Conservation (phyloP, 2,329 filamentous ascomycete species). For the Apiospora marii region DNA sequence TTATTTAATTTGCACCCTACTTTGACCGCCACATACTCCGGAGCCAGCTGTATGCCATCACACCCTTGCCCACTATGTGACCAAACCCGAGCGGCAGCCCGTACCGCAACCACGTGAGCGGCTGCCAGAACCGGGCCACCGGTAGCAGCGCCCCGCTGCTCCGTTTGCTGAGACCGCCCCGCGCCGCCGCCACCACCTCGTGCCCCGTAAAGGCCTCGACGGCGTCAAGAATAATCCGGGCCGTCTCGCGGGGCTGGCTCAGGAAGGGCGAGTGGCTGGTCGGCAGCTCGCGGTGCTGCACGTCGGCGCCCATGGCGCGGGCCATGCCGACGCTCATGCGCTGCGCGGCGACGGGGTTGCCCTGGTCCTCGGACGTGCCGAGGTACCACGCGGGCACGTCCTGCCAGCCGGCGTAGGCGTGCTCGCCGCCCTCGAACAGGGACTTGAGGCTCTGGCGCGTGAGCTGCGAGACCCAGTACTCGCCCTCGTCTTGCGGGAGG, state of each 20-base stretch:
- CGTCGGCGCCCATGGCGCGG: constrained; percentile 44
- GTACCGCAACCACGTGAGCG: background rate
- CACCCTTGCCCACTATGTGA: background rate
- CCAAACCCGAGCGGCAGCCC: background rate
- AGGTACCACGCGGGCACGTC: constrained; percentile 37
- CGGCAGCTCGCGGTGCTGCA: constrained; percentile 50
- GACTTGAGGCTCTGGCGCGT: constrained; percentile 51
- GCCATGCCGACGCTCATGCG: constrained; percentile 48
- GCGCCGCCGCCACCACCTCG: background rate
- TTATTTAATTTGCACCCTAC: background rate
- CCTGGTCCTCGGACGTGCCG: constrained; percentile 41
- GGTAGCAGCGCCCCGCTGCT: background rate
- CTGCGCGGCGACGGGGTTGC: constrained; percentile 50
- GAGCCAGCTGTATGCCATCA: background rate
- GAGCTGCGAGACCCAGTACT: constrained; percentile 52
- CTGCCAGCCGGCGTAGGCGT: constrained; percentile 54
- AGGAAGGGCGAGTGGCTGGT: constrained; percentile 60
- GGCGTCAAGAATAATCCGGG: constrained; percentile 41
- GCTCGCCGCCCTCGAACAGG: constrained; percentile 53
- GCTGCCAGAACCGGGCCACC: background rate
- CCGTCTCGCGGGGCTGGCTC: constrained; percentile 52
- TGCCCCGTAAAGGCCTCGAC: constrained; percentile 35
- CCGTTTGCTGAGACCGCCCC: background rate
- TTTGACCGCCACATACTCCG: background rate
- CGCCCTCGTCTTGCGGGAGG: constrained; percentile 51